Base-by-base conservation (phyloP, 495 filamentous ascomycete genomes). In the Apiosordaria backusii region DNA sequence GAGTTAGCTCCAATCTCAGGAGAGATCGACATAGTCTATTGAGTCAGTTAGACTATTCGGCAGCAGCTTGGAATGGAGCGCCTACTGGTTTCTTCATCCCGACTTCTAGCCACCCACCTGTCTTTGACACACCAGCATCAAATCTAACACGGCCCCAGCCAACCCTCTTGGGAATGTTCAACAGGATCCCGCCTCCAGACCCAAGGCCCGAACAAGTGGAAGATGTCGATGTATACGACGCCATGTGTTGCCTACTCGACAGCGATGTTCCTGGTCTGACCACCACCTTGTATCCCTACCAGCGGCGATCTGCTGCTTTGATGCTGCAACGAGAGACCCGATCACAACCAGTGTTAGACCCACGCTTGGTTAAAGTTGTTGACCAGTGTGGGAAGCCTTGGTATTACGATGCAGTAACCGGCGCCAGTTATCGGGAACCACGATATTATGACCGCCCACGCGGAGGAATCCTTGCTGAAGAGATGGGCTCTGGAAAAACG, bases 311-410 rank as follows among this genome's bases (percentile, higher is more conserved):
- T 0, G 92, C 90, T 13, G 92, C 92, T 7, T 73, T 88, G 35
- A 97, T 98, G 93, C 75, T 97, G 23, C 90, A 96, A 70, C 86
- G 89, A 58, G 94, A 98, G 75, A 75, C 83, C 10, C 83, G 88
- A 26, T 86, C 90, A 4, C 78, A 80, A 13, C 81, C 83, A 60
- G 81, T 86, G 55, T 76, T 91, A 16, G 93, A 97, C 78, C 91
- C 93, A 10, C 86, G 93, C 5, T 78, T 96, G 5, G 81, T 84
- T 60, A 67, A 75, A 2, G 78, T 81, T 22, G 66, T 71, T 4
- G 85, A 88, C 57, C 92, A 91, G 29, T 77, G 77, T 10, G 90
- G 89, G 2, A 67, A 77, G 19, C 70, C 77, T 1, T 97, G 87
- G 76, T 97, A 90, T 69, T 91, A 88, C 66, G 89, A 93, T 61